Conservation (phyloP, 1,284 basidiomycete species). For the Sanghuangporus sanghuang region DNA sequence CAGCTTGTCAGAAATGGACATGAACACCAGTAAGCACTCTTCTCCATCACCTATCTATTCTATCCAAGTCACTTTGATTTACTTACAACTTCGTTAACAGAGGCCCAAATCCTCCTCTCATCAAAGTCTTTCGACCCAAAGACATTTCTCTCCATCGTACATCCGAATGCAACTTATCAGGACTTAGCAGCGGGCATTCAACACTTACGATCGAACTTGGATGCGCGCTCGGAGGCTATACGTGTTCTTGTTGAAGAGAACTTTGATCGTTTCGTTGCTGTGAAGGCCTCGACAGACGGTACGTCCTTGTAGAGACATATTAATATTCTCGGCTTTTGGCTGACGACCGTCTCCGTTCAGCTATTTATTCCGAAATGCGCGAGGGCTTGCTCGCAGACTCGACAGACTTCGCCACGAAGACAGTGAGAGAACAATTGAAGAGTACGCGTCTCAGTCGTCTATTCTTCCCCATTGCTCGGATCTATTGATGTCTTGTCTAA, state of each 20-base stretch:
- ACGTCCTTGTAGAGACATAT: not conserved
- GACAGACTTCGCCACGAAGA: slow-evolving; percentile 81
- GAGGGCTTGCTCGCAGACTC: slow-evolving; percentile 76
- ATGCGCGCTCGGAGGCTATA: slow-evolving; percentile 88
- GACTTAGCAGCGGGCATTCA: slow-evolving; percentile 77
- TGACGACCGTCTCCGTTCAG: slow-evolving; percentile 35
- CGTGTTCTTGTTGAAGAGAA: slow-evolving; percentile 95
- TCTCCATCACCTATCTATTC: not conserved
- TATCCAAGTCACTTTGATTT: not conserved
- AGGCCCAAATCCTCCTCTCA: slow-evolving; percentile 74
- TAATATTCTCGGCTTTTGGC: too few species aligned
- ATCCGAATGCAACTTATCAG: slow-evolving; percentile 95
- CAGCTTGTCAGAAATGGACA: slow-evolving; percentile 64
- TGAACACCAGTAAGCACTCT: slow-evolving; percentile 59
- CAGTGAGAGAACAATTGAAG: slow-evolving; percentile 80
- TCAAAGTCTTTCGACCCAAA: slow-evolving; percentile 98
- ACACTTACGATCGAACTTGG: slow-evolving; percentile 72
- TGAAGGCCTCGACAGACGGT: slow-evolving; percentile 96
- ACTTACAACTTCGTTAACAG: slow-evolving; percentile 33
- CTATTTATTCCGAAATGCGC: slow-evolving; percentile 90
- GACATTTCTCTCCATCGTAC: slow-evolving; percentile 84
- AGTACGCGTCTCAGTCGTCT: slow-evolving; percentile 37
- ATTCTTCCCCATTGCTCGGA: slow-evolving; percentile 14
- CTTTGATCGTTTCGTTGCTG: slow-evolving; percentile 96
- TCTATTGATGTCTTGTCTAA: slow-evolving; percentile 16